These are phyloP conservation scores for Fragaria nilgerrensis DNA, from an alignment of 306 rosid species.

Conservation along the genomic window DNA sequence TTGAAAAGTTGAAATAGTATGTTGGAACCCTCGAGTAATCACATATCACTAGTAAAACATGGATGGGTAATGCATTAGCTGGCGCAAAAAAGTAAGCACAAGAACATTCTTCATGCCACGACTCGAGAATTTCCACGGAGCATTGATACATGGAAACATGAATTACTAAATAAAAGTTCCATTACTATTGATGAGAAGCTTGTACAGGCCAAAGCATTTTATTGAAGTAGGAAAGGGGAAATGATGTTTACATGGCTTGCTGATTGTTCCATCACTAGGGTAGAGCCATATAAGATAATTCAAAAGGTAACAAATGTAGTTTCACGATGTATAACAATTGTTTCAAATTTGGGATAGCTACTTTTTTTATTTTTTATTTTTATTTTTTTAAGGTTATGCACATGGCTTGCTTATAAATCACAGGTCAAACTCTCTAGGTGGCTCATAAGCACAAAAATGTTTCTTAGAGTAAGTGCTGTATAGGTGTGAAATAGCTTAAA, in stretches of 20 bases:
- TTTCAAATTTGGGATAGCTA: background rate
- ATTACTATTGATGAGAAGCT: background rate
- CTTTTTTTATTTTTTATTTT: too few species aligned
- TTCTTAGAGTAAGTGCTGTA: background rate
- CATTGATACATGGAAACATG: background rate
- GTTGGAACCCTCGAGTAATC: slow-evolving; percentile 10
- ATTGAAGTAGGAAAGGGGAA: slow-evolving; percentile 3
- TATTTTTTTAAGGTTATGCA: background rate
- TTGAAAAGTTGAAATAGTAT: background rate
- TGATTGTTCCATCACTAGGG: background rate
- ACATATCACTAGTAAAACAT: background rate
- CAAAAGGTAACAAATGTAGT: background rate
- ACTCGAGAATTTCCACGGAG: background rate
- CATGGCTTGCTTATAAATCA: slow-evolving; percentile 2
- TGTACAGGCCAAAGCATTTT: background rate
- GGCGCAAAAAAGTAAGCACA: background rate
- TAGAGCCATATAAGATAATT: background rate
- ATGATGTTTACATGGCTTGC: background rate
- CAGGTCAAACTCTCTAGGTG: background rate
- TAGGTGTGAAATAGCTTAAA: background rate
- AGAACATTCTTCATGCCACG: background rate
- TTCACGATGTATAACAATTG: background rate
- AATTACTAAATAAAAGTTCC: background rate
- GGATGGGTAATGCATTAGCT: background rate
- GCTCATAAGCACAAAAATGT: background rate